Percentiles rank a stretch among this genome's conserved stretches.
These are phyloP conservation scores for Cytospora chrysosperma DNA, from an alignment of 2,329 filamentous ascomycete species.

Conservation along the genomic window DNA sequence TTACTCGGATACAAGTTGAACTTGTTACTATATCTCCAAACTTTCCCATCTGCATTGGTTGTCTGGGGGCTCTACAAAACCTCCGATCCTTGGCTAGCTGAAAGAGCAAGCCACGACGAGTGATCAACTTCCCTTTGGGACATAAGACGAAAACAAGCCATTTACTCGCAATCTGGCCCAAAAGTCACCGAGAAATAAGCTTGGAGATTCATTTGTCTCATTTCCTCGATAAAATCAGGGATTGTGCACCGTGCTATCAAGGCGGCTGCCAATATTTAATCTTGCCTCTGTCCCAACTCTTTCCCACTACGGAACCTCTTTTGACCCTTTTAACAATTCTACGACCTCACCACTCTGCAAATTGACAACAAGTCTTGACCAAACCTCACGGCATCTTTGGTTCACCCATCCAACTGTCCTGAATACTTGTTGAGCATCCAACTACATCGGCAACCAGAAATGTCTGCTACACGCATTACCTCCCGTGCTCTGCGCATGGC, in stretches of 20 bases:
- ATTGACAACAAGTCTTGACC: neutral
- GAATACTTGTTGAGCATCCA: no score
- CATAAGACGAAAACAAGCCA: neutral
- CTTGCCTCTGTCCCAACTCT: neutral
- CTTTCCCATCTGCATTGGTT: neutral
- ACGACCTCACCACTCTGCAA: neutral
- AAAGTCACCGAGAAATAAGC: neutral
- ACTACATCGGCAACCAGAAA: neutral
- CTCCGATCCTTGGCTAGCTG: neutral
- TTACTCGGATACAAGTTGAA: neutral
- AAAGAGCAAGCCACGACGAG: neutral
- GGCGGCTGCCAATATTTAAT: neutral
- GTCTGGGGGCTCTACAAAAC: neutral
- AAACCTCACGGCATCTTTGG: neutral
- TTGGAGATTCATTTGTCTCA: neutral
- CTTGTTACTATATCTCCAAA: neutral
- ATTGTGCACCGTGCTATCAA: neutral
- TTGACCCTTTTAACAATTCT: neutral
- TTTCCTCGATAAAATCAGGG: neutral
- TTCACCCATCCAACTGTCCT: neutral
- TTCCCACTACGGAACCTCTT: neutral
- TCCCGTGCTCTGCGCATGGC: neutral
- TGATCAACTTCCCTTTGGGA: neutral
- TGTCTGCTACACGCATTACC: neutral
- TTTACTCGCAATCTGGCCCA: neutral